These are phyloP conservation scores for Aspergillus neoniger DNA, from an alignment of 2,329 filamentous ascomycete genomes.

Conservation along the genomic window DNA sequence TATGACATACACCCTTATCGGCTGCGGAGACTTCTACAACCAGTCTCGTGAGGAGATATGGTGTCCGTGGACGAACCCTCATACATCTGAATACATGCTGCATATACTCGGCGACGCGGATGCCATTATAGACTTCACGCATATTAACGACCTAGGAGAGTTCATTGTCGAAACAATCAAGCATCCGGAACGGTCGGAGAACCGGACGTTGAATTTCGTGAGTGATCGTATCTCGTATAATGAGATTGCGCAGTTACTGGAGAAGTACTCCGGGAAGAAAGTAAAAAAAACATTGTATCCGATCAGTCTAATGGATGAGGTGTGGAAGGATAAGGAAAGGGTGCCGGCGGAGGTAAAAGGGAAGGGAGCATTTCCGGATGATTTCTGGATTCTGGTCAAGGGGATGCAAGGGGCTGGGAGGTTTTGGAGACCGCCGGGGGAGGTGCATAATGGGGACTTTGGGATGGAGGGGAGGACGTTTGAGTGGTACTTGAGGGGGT, in stretches of 20 bases:
- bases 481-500: background rate
- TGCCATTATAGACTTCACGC: slow-evolving; percentile 27
- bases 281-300: slow-evolving; percentile 17
- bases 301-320: slow-evolving; percentile 22
- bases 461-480: background rate
- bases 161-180: slow-evolving; percentile 29
- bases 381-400: slow-evolving; percentile 31
- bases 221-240: slow-evolving; percentile 27
- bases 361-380: slow-evolving; percentile 22
- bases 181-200: slow-evolving; percentile 26
- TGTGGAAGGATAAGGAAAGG: slow-evolving; percentile 12
- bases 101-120: slow-evolving; percentile 28
- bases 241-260: slow-evolving; percentile 24
- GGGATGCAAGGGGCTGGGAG: slow-evolving; percentile 24
- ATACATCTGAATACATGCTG: slow-evolving; percentile 22
- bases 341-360: slow-evolving; percentile 19
- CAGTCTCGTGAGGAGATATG: slow-evolving; percentile 28
- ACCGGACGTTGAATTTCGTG: slow-evolving; percentile 25
- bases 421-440: slow-evolving; percentile 23
- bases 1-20: slow-evolving; percentile 35
- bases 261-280: slow-evolving; percentile 21
- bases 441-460: slow-evolving; percentile 20
- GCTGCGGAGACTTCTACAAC: slow-evolving; percentile 36
- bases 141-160: slow-evolving; percentile 28
- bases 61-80: slow-evolving; percentile 29